A percentile compares a stretch with the other conserved stretches of the same genome.
Conservation (phyloP, 1,139 yeast species). For the Zygotorulaspora mrakii region DNA sequence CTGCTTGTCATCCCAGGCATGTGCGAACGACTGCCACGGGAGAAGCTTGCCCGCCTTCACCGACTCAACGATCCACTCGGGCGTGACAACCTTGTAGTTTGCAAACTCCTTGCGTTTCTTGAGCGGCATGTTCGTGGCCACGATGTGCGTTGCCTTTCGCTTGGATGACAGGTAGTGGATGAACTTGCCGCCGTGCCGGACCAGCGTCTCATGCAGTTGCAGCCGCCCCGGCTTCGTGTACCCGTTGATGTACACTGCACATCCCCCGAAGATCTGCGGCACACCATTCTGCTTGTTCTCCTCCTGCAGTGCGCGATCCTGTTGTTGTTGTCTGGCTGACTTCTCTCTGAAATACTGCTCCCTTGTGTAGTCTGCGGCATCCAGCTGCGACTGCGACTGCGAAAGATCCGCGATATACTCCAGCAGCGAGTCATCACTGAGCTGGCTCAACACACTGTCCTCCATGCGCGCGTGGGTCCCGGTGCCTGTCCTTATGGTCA, state of each 20-base stretch:
- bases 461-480: constrained; percentile 5
- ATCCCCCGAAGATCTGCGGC: constrained; percentile 52
- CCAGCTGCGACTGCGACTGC: constrained; percentile 12
- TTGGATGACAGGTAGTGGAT: constrained; percentile 65
- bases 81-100: constrained; percentile 70
- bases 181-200: constrained; percentile 77
- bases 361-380: constrained; percentile 21
- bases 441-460: constrained; percentile 9
- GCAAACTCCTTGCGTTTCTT: constrained; percentile 63
- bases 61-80: constrained; percentile 77
- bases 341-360: constrained; percentile 67
- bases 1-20: constrained; percentile 51
- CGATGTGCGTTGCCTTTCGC: constrained; percentile 74
- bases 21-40: constrained; percentile 67
- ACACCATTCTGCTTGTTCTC: constrained; percentile 43
- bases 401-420: constrained; percentile 18
- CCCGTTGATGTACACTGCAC: constrained; percentile 77
- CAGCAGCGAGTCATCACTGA: constrained; percentile 15
- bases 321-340: constrained; percentile 59
- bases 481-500: no score
- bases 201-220: constrained; percentile 66
- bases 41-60: constrained; percentile 46
- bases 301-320: constrained; percentile 51
- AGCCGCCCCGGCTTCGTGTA: constrained; percentile 74
- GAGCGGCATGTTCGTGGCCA: constrained; percentile 77